Evolutionary conservation across 2,329 filamentous ascomycete genomes (phyloP).

Genomic region (Alternaria burnsii): DNA sequence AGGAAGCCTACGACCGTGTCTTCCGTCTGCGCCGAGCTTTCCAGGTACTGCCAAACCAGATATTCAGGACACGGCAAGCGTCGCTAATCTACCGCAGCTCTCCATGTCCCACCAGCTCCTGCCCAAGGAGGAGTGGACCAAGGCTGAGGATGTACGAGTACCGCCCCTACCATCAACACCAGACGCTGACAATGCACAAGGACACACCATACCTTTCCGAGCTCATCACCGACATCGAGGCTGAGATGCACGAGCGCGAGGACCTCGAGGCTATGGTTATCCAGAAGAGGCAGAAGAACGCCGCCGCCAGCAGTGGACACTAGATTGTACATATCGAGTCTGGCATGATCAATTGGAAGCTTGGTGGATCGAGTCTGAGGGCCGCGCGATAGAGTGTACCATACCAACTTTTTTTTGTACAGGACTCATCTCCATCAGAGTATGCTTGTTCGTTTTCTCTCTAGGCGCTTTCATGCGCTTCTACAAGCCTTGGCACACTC

Average conservation of each 20-base stretch:
- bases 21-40: slow-evolving; percentile 96
- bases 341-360: slow-evolving; percentile 21
- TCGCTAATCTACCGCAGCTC: slow-evolving; percentile 58
- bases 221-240: slow-evolving; percentile 74
- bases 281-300: slow-evolving; percentile 52
- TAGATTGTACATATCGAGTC: slow-evolving; percentile 35
- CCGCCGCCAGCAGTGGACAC: slow-evolving; percentile 25
- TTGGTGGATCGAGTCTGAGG: slow-evolving; percentile 23
- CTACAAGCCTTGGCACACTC: not conserved
- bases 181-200: slow-evolving; percentile 53
- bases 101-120: slow-evolving; percentile 72
- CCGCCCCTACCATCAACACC: not conserved
- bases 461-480: not conserved
- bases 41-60: slow-evolving; percentile 66
- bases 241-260: slow-evolving; percentile 70
- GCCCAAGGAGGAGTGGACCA: slow-evolving; percentile 72
- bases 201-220: slow-evolving; percentile 72
- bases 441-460: not conserved
- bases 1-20: slow-evolving; percentile 95
- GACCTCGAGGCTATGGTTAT: slow-evolving; percentile 74
- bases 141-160: slow-evolving; percentile 67
- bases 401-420: slow-evolving; percentile 39
- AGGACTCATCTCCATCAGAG: slow-evolving; percentile 15
- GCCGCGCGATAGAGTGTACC: slow-evolving; percentile 54
- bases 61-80: not conserved